A percentile compares a stretch with the other conserved stretches of the same genome.
Conservation (phyloP, 495 filamentous ascomycete species). For the Hypoxylon crocopeplum region DNA sequence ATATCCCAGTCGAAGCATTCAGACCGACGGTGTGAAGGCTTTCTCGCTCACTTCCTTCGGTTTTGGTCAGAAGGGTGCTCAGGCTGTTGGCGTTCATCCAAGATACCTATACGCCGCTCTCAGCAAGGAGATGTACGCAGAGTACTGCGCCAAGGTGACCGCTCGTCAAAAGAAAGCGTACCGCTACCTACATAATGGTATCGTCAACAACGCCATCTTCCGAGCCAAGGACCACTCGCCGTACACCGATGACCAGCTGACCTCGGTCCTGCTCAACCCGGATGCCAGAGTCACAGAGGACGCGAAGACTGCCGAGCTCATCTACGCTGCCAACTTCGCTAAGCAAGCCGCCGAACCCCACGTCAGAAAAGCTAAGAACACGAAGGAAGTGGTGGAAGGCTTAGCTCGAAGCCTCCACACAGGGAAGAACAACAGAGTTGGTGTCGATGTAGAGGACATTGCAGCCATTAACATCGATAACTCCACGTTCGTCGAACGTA, state of each 20-base stretch:
- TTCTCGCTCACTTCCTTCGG: constrained; percentile 99
- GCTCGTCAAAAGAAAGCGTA: constrained; percentile 97
- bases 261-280: constrained; percentile 92
- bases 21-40: constrained; percentile 97
- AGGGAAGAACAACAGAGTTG: constrained; percentile 76
- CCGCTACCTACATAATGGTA: constrained; percentile 94
- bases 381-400: constrained; percentile 78
- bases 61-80: constrained; percentile 98
- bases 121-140: constrained; percentile 79
- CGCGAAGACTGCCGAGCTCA: constrained; percentile 80
- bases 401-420: constrained; percentile 74
- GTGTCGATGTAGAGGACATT: constrained; percentile 90
- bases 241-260: constrained; percentile 86
- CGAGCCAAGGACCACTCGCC: constrained; percentile 90
- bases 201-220: constrained; percentile 97
- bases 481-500: constrained; percentile 91
- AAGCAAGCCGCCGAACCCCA: constrained; percentile 46
- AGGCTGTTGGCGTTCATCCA: constrained; percentile 95
- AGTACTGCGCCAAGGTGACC: constrained; percentile 86
- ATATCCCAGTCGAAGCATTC: constrained; percentile 92
- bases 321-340: constrained; percentile 72
- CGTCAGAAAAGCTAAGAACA: constrained; percentile 62
- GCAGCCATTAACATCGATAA: constrained; percentile 87
- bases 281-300: constrained; percentile 83
- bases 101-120: constrained; percentile 96